Base-by-base conservation (phyloP, 768 basidiomycete species). In the Suillus bovinus region DNA sequence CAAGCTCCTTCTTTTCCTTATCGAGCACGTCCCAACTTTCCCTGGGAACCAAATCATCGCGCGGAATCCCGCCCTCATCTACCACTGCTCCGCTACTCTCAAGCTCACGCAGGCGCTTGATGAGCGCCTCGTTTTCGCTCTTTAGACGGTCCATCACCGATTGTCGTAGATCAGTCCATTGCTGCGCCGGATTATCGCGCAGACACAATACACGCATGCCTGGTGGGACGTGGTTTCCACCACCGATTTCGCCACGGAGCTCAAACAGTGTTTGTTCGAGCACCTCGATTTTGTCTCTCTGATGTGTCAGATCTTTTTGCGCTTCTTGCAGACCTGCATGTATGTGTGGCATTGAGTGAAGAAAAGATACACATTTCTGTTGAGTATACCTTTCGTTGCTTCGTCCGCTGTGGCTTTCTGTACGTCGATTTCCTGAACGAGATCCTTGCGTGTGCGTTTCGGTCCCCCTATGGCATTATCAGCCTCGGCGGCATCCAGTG, bases 221-320 rank as follows among this genome's bases (percentile, higher is more conserved):
- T 0, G 89, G 89, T 0, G 93, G 91, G 0, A 92, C 80, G 66
- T 92, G 89, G 46, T 87, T 77, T 4, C 92, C 93, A 0, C 82
- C 85, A 0, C 86, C 91, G 31, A 93, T 87, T 71, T 90, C 87
- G 0, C 91, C 91, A 4, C 82, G 77, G 2, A 93, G 80, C 59
- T 94, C 90, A 70, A 91, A 93, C 9, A 94, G 81, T 11, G 82
- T 80, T 70, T 94, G 93, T 68, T 92, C 90, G 41, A 93, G 81
- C n/a, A 78, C 70, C 29, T 93, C 91, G 38, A 91, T 84, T 70
- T 81, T 81, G 57, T 79, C 79, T 1, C 81, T 74, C 17, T 83
- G 80, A 42, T 73, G 64, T 53, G 79, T 76, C 42, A 70, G 61
- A 42, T 74, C 76, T 0, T 71, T 66, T 34, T 78, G 75, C 0